phyloP scores from a whole-genome alignment of 2,329 filamentous ascomycete species.

The Gaeumannomyces tritici region DNA sequence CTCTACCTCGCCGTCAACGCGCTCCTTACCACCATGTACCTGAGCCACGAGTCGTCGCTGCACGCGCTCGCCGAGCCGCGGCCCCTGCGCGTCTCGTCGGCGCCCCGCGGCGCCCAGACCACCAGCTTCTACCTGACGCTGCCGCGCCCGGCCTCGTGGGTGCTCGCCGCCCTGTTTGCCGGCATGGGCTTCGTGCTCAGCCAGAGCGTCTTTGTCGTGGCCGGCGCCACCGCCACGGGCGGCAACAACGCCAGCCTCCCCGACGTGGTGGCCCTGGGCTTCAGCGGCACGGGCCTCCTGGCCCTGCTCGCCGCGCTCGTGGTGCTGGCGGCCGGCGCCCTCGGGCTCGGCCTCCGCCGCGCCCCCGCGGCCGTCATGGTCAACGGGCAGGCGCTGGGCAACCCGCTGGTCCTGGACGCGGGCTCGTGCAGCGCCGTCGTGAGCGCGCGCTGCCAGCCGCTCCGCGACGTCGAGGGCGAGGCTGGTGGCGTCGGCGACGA shows the following conservation, averaged over 20 bases:
- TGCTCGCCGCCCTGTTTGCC: constrained; percentile 32
- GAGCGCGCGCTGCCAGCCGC: constrained; percentile 31
- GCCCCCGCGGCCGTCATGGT: constrained; percentile 24
- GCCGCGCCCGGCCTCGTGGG: constrained; percentile 33
- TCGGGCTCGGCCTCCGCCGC: constrained; percentile 29
- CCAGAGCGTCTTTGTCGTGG: constrained; percentile 28
- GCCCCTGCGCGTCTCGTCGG: constrained; percentile 33
- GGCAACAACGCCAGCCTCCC: constrained; percentile 8
- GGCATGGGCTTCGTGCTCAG: constrained; percentile 35
- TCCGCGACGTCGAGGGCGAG: constrained; percentile 12
- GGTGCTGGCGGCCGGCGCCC: constrained; percentile 20
- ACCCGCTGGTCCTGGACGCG: constrained; percentile 36
- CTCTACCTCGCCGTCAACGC: constrained; percentile 39
- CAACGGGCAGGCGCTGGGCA: constrained; percentile 27
- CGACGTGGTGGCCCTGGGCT: constrained; percentile 23
- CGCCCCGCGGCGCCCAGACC: constrained; percentile 32
- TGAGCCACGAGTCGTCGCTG: constrained; percentile 39
- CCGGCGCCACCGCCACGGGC: constrained; percentile 3
- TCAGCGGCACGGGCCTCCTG: constrained; percentile 33
- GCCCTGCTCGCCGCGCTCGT: constrained; percentile 29
- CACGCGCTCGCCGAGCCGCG: constrained; percentile 25
- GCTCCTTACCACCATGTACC: constrained; percentile 35
- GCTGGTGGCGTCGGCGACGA: constrained; percentile 7
- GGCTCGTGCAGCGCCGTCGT: constrained; percentile 44
- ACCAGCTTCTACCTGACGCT: constrained; percentile 40